phyloP scores from a whole-genome alignment of 208 protist genomes.

The Kentomonas sorsogonicus region DNA sequence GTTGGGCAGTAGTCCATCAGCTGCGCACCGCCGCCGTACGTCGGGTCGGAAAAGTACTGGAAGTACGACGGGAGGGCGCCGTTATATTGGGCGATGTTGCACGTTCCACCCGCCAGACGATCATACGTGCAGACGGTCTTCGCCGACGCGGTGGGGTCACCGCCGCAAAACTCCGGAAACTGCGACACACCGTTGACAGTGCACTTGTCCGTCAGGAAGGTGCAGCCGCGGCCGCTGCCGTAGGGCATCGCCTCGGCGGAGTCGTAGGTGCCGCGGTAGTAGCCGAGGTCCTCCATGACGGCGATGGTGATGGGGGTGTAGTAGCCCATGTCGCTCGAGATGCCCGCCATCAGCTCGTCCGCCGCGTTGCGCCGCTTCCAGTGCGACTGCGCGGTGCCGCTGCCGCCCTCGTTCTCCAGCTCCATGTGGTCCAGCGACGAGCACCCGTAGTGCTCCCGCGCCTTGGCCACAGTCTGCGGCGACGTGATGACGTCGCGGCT shows the following conservation, averaged over 20 bases:
- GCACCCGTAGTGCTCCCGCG: constrained; percentile 68
- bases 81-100: no score
- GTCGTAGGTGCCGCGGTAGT: constrained; percentile 68
- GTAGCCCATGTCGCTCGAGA: constrained; percentile 15
- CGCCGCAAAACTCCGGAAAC: no score
- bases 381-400: constrained; percentile 51
- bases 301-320: constrained; percentile 79
- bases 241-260: constrained; percentile 65
- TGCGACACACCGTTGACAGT: constrained; percentile 22
- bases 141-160: no score
- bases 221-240: constrained; percentile 58
- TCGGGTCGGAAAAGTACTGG: constrained; percentile 39
- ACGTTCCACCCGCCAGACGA: constrained; percentile 18
- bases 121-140: constrained; percentile 50
- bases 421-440: constrained; percentile 39
- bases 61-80: constrained; percentile 17
- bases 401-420: constrained; percentile 62
- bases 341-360: constrained; percentile 81
- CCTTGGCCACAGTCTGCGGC: constrained; percentile 3
- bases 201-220: constrained; percentile 40
- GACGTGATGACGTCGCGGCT: constrained; percentile 15
- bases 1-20: constrained; percentile 53
- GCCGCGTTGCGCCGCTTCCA: constrained; percentile 80
- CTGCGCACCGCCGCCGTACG: no score
- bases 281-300: constrained; percentile 70